Base-by-base conservation (phyloP, 2,329 filamentous ascomycete genomes). In the Conoideocrella luteorostrata region DNA sequence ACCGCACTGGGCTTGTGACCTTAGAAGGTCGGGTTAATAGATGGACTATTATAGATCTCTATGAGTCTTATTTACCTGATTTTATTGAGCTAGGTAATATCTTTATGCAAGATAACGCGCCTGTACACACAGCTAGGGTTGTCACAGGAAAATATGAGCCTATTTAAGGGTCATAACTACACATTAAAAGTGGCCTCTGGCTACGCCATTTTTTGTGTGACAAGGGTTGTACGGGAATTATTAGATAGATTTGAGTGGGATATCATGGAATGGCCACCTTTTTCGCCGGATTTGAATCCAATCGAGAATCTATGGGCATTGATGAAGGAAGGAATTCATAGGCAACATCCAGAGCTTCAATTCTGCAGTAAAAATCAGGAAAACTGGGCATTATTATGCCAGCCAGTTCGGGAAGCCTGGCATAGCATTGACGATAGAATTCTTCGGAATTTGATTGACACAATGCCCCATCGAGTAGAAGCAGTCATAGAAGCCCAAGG, bases 281-380 rank as follows among this genome's bases (percentile, higher is more conserved):
- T 21, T 36, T 36, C 18, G 5, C 34, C 34, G 23, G 34, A 36
- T 20, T 36, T 36, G 34, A 36, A 36, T 21, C 34, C 34, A 20
- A 36, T 36, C 20, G 34, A 36, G 17, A 36, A 36, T 36, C 34
- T 36, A 36, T 36, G 34, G 34, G 3, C 34, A 20, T 36, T 21
- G 18, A 36, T 36, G 7, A 36, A 36, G 18, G 34, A 36, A 18
- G n/a, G 7, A n/a, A 36, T 36, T 36, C 34, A 36, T 26, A 36
- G 5, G 18, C n/a, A 36, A 11, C 18, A 36, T 21, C 34, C 34
- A 3, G 34, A 36, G 5, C 18, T 36, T 6, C 18, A 20, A 11
- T 36, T 20, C 23, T 17, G 17, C n/a, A 9, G 17, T 9, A 20
- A 21, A 21, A 36, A 36, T n/a, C 7, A 11, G 12, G 18, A 6